These are phyloP conservation scores for Saccharomycopsis schoenii DNA, from an alignment of 805 yeast genomes.

Conservation along the genomic window DNA sequence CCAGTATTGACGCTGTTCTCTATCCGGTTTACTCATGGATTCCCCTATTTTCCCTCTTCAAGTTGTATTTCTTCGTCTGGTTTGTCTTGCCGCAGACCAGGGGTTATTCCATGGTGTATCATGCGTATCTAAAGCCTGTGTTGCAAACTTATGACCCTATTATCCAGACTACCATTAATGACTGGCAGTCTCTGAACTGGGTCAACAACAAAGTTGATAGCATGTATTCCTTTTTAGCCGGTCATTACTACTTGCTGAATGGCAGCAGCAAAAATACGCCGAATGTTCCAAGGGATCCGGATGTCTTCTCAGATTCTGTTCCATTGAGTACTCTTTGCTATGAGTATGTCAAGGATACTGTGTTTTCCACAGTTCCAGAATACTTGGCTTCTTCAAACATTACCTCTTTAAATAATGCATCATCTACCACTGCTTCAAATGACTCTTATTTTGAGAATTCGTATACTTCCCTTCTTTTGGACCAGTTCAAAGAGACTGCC, in stretches of 20 bases:
- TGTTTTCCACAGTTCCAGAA: not conserved
- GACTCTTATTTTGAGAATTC: not conserved
- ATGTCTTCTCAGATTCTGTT: not conserved
- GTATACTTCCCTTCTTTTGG: slow-evolving; percentile 13
- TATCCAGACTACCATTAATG: slow-evolving; percentile 24
- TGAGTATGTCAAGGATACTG: not conserved
- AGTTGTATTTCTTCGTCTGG: slow-evolving; percentile 47
- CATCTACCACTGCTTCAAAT: not conserved
- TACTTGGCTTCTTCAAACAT: not conserved
- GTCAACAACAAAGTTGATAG: not conserved
- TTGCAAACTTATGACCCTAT: slow-evolving; percentile 27
- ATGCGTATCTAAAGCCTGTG: slow-evolving; percentile 30
- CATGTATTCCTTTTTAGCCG: not conserved
- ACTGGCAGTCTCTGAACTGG: slow-evolving; percentile 4
- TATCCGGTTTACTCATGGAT: slow-evolving; percentile 32
- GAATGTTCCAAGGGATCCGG: not conserved
- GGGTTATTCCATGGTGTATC: slow-evolving; percentile 36
- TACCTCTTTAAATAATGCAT: not conserved
- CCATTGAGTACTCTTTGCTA: not conserved
- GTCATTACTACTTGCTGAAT: not conserved
- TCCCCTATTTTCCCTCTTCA: slow-evolving; percentile 46
- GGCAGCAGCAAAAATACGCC: not conserved
- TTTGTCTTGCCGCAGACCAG: slow-evolving; percentile 43
- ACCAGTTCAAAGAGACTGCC: slow-evolving; percentile 13
- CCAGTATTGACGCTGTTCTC: slow-evolving; percentile 27